These are phyloP conservation scores for Rhizopogon vulgaris DNA, from an alignment of 768 basidiomycete genomes.

Conservation along the genomic window DNA sequence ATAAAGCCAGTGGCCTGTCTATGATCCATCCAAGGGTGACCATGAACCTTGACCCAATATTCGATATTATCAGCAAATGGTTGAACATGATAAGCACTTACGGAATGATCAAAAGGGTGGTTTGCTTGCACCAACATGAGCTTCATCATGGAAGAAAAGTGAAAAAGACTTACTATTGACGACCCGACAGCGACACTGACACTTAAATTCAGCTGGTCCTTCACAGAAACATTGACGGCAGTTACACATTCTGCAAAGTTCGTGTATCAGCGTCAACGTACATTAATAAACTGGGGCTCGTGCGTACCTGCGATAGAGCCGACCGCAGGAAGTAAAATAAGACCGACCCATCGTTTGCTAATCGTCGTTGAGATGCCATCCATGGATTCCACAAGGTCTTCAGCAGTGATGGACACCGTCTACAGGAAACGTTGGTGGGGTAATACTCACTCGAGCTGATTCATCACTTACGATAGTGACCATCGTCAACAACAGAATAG, in stretches of 20 bases:
- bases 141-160: neutral
- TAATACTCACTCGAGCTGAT: neutral
- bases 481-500: conserved; percentile 43
- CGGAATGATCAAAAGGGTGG: conserved; percentile 81
- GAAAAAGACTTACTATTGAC: conserved; percentile 48
- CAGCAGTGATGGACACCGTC: conserved; percentile 58
- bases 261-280: neutral
- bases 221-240: conserved; percentile 84
- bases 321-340: conserved; percentile 84
- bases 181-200: conserved; percentile 82
- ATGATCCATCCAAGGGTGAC: conserved; percentile 76
- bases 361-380: conserved; percentile 66
- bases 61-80: conserved; percentile 1
- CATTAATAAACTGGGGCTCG: neutral
- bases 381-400: conserved; percentile 79
- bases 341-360: conserved; percentile 82
- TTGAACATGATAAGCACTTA: conserved; percentile 27
- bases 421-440: conserved; percentile 9
- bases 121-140: conserved; percentile 47
- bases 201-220: conserved; percentile 76
- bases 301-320: conserved; percentile 69
- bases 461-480: conserved; percentile 55
- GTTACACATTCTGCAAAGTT: conserved; percentile 69
- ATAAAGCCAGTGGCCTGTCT: conserved; percentile 69
- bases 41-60: conserved; percentile 46